Evolutionary conservation across 192 early-diverging fungal species (phyloP).

Genomic region (Entomortierella beljakovae): DNA sequence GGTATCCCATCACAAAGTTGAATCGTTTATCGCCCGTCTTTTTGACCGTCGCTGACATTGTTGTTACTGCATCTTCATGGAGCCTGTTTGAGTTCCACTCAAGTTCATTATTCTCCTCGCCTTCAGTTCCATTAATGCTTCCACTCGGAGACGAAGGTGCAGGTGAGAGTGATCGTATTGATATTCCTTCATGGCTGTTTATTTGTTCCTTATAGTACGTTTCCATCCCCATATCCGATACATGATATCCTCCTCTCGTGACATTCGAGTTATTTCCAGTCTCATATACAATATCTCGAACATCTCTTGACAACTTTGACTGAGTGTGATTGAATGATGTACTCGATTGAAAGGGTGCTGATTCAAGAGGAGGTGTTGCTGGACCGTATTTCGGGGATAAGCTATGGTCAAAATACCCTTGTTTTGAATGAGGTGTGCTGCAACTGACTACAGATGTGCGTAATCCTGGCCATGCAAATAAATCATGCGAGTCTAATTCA

Average conservation of each 20-base stretch:
- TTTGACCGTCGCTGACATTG: not conserved
- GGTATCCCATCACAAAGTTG: conserved; percentile 32
- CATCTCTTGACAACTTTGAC: no score
- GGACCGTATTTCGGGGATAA: conserved; percentile 3
- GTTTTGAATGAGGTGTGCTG: not conserved
- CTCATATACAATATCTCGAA: no score
- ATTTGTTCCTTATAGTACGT: not conserved
- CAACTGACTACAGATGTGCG: not conserved
- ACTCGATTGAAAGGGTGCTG: not conserved
- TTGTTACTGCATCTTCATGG: no score
- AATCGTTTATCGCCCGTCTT: not conserved
- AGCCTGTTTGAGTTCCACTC: not conserved
- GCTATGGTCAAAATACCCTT: conserved; percentile 7
- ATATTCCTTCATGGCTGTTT: not conserved
- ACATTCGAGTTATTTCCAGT: no score
- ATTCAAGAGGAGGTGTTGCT: conserved; percentile 25
- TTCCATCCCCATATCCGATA: conserved; percentile 8
- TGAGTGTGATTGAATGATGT: not conserved
- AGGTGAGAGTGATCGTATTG: conserved; percentile 19
- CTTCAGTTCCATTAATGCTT: conserved; percentile 1
- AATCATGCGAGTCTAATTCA: not conserved
- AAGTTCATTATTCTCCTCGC: not conserved
- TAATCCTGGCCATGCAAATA: conserved; percentile 13
- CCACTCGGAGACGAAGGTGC: conserved; percentile 21
- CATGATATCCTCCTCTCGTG: no score